Evolutionary conservation across 495 filamentous ascomycete species (phyloP).

Genomic region (Massariosphaeria phaeospora): DNA sequence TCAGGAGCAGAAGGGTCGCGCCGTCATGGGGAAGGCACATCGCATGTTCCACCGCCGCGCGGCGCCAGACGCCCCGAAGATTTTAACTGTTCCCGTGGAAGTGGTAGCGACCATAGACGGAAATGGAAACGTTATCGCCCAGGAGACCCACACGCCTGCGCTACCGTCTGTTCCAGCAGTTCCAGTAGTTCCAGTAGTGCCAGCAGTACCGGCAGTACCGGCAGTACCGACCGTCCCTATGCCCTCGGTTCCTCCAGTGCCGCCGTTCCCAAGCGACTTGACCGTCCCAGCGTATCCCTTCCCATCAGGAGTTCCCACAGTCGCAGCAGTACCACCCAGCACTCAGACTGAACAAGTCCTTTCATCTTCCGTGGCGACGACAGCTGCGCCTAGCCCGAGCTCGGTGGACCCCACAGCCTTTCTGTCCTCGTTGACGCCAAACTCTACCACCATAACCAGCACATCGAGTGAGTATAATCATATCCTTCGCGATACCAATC

Average conservation of each 20-base stretch:
- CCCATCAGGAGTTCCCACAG: conserved; percentile 12
- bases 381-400: not conserved
- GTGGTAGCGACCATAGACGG: conserved; percentile 18
- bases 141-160: conserved; percentile 9
- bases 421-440: not conserved
- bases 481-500: not conserved
- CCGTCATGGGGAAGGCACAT: conserved; percentile 24
- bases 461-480: not conserved
- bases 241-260: conserved; percentile 24
- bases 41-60: conserved; percentile 23
- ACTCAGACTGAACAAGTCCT: not conserved
- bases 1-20: conserved; percentile 24
- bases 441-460: conserved; percentile 9
- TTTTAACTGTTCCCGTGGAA: conserved; percentile 17
- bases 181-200: no score
- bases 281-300: conserved; percentile 28
- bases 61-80: not conserved
- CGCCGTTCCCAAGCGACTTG: conserved; percentile 27
- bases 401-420: not conserved
- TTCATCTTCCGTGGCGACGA: not conserved
- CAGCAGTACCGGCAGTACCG: conserved; percentile 24
- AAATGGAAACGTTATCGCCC: conserved; percentile 15
- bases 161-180: conserved; percentile 11
- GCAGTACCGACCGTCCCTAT: conserved; percentile 2
- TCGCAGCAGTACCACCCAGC: not conserved